Base-by-base conservation (phyloP, 129 eudicot genomes). In the Solidago caesia region DNA sequence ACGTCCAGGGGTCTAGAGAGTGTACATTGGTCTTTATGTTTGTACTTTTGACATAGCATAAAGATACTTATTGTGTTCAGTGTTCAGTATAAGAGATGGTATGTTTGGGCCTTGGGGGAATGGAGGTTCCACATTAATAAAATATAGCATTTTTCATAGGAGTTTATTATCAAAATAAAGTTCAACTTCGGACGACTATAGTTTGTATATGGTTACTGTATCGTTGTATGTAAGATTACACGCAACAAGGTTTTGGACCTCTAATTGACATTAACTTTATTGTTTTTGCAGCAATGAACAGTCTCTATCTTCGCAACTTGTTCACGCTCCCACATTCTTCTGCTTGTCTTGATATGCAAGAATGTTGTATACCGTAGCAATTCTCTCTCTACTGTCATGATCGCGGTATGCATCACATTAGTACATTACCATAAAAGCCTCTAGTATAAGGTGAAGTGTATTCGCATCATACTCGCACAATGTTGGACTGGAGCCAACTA, bases 291-390 rank as follows among this genome's bases (percentile, higher is more conserved):
- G 63, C 21, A 6, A 29, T 74, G 60, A 62, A 63, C 25, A 63
- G 43, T 74, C 71, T 8, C 78, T 48, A 74, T 65, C 62, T 47
- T 51, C 70, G 41, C 63, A 64, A 64, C 29, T 74, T 74, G 39
- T 33, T 33, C 39, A 2, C 3, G 49, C 44, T 33, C 11, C 46
- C 12, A 27, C 12, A 39, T 47, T 64, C 51, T 33, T 64, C 27
- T 55, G 44, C n/a, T 73, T 73, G 77, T 73, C 77, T 6, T 73
- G 69, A 57, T 60, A 43, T 58, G 58, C 57, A 59, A 59, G 45
- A 59, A 7, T 74, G 41, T 6, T 8, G 51, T 61, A 16, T 39
- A 52, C 39, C 43, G 21, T 57, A 4, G 25, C 21, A 42, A 57
- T 58, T 57, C 39, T 74, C 39, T 33, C 39, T 33, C 39, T 33